Evolutionary conservation across 2,329 filamentous ascomycete species (phyloP).

Genomic region (Penicillium sumatraense): DNA sequence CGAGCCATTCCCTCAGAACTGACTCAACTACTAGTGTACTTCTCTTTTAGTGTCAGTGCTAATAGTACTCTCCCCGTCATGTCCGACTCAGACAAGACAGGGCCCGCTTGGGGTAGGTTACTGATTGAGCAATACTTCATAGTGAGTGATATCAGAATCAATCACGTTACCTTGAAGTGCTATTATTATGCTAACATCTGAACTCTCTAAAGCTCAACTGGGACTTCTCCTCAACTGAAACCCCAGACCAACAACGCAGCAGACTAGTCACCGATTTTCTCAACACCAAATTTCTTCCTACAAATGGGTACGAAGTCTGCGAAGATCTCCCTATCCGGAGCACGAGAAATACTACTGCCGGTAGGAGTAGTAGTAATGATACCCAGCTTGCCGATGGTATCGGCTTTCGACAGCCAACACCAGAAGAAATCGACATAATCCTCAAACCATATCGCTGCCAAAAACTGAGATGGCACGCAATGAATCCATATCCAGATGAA

Average conservation of each 20-base stretch:
- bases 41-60: neutral
- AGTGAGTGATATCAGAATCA: neutral
- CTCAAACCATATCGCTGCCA: conserved; percentile 4
- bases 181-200: neutral
- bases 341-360: neutral
- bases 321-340: neutral
- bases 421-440: conserved; percentile 4
- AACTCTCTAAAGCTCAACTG: conserved; percentile 2
- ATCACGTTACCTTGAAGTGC: neutral
- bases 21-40: neutral
- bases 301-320: neutral
- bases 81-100: conserved; percentile 12
- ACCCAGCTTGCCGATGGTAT: neutral
- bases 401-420: neutral
- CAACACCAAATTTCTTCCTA: neutral
- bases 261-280: conserved; percentile 5
- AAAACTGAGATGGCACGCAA: conserved; percentile 4
- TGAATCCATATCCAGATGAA: conserved; percentile 2
- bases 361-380: neutral
- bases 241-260: conserved; percentile 4
- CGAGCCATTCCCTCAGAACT: neutral
- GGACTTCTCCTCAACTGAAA: conserved; percentile 4
- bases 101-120: conserved; percentile 5
- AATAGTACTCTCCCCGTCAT: neutral
- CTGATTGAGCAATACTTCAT: conserved; percentile 6